Conservation (phyloP, 768 basidiomycete genomes). For the Pilatotrama ljubarskyi region DNA sequence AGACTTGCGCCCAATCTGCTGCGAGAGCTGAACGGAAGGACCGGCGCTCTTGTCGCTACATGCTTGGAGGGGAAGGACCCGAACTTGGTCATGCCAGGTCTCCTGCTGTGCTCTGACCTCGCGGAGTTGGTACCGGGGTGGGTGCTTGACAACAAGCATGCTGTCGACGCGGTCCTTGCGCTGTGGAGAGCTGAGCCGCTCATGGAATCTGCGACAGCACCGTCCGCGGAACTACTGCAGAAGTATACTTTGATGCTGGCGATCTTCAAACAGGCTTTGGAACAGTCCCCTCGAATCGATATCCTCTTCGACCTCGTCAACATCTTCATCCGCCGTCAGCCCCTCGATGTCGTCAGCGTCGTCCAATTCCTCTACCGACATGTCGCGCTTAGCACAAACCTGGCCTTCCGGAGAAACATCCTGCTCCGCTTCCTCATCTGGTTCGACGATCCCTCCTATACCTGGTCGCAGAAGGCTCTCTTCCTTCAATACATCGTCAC, state of each 20-base stretch:
- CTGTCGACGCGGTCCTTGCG: slow-evolving; percentile 68
- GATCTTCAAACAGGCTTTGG: slow-evolving; percentile 74
- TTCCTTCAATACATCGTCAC: slow-evolving; percentile 85
- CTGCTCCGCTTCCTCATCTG: slow-evolving; percentile 83
- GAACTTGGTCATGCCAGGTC: slow-evolving; percentile 60
- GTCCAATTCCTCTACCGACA: slow-evolving; percentile 86
- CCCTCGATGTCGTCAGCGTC: slow-evolving; percentile 77
- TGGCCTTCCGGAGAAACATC: slow-evolving; percentile 76
- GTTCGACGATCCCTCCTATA: slow-evolving; percentile 65
- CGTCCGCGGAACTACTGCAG: slow-evolving; percentile 53
- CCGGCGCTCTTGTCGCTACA: slow-evolving; percentile 50
- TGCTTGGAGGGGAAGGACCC: slow-evolving; percentile 53
- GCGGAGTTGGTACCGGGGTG: slow-evolving; percentile 65
- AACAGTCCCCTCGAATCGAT: slow-evolving; percentile 76
- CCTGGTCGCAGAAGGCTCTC: slow-evolving; percentile 76
- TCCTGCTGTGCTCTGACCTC: slow-evolving; percentile 79
- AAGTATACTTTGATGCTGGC: slow-evolving; percentile 66
- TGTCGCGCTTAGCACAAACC: slow-evolving; percentile 71
- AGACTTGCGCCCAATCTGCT: slow-evolving; percentile 74
- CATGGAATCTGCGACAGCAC: slow-evolving; percentile 29
- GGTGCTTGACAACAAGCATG: slow-evolving; percentile 66
- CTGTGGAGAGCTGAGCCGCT: slow-evolving; percentile 61
- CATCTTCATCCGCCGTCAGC: slow-evolving; percentile 75
- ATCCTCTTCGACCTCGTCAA: slow-evolving; percentile 86
- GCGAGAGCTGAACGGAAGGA: slow-evolving; percentile 64